Percentiles rank a stretch among this genome's conserved stretches.
These are phyloP conservation scores for Mortierella sp. DNA, from an alignment of 371 early-diverging fungal genomes.

Conservation along the genomic window DNA sequence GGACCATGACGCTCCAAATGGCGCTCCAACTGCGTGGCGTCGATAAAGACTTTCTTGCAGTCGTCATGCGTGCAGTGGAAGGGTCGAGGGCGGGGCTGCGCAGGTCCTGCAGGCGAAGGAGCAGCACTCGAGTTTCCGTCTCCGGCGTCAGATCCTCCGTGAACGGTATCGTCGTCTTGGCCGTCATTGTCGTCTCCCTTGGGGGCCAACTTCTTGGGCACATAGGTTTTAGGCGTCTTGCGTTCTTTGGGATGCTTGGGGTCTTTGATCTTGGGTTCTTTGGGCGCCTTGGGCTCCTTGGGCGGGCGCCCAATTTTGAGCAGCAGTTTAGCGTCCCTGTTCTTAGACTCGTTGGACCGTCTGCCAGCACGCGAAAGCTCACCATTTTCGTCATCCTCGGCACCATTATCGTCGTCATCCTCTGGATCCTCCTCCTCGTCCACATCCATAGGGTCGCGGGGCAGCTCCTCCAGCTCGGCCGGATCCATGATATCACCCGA, in stretches of 20 bases:
- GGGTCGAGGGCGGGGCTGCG: slow-evolving; percentile 39
- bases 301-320: not conserved
- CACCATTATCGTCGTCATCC: slow-evolving; percentile 23
- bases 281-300: slow-evolving; percentile 13
- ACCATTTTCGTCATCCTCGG: slow-evolving; percentile 15
- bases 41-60: slow-evolving; percentile 58
- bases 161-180: not conserved
- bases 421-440: slow-evolving; percentile 35
- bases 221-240: slow-evolving; percentile 18
- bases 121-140: not conserved
- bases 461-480: slow-evolving; percentile 29
- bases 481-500: slow-evolving; percentile 51
- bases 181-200: slow-evolving; percentile 15
- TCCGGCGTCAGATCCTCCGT: slow-evolving; percentile 17
- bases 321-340: slow-evolving; percentile 5
- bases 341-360: not conserved
- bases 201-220: slow-evolving; percentile 30
- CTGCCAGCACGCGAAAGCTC: not conserved
- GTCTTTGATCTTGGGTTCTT: slow-evolving; percentile 11
- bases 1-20: slow-evolving; percentile 57
- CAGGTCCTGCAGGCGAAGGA: not conserved
- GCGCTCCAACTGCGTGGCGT: slow-evolving; percentile 46
- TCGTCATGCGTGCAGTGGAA: slow-evolving; percentile 55
- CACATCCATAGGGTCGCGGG: slow-evolving; percentile 25
- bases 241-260: slow-evolving; percentile 17